Conservation (phyloP, 176 grass and related monocot genomes). For the Eleusine indica region DNA sequence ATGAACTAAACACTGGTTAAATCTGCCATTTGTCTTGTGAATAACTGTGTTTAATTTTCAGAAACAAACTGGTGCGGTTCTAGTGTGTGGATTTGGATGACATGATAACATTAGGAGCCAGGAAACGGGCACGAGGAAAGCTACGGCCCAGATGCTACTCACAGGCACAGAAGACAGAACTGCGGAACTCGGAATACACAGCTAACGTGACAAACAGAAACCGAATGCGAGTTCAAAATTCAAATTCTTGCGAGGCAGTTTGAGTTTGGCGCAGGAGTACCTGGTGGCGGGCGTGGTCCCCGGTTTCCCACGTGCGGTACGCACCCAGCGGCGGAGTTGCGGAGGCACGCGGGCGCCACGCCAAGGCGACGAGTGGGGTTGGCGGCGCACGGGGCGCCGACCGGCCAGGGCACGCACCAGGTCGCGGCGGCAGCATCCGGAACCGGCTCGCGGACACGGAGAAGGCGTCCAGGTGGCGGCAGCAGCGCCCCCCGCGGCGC, state of each 20-base stretch:
- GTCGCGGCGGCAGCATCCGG: background rate
- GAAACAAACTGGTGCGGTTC: background rate
- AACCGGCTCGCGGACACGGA: background rate
- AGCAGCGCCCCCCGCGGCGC: background rate
- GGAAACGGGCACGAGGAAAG: background rate
- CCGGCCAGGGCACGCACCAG: background rate
- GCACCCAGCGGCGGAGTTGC: background rate
- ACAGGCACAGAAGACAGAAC: no score
- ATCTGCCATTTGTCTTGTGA: background rate
- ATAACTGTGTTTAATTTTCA: background rate
- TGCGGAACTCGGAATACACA: background rate
- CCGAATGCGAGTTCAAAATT: background rate
- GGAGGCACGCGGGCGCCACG: background rate
- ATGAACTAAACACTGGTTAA: background rate
- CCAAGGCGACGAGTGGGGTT: no score
- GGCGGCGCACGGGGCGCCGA: background rate
- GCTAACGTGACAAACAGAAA: background rate
- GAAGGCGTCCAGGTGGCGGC: background rate
- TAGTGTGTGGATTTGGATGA: background rate
- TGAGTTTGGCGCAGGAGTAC: conserved; percentile 11
- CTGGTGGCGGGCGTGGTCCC: background rate
- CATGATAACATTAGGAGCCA: background rate
- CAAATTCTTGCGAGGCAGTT: background rate
- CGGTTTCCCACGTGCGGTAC: background rate
- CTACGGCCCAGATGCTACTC: background rate